Percentiles rank a stretch among this genome's conserved stretches.
These are phyloP conservation scores for Cocos nucifera DNA, from an alignment of 176 grass and related monocot genomes.

Conservation along the genomic window DNA sequence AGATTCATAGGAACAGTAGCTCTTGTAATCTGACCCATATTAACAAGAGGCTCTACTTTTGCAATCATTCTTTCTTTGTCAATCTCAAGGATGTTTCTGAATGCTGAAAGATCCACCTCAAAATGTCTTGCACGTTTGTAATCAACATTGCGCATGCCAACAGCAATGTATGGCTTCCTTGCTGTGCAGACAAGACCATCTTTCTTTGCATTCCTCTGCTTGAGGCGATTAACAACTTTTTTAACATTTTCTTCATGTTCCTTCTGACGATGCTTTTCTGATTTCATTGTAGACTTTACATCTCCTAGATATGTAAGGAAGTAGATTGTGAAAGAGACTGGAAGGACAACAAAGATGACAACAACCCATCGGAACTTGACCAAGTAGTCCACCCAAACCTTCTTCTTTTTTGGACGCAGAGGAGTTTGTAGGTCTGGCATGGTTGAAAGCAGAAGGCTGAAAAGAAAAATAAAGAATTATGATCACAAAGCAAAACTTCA, in stretches of 20 bases:
- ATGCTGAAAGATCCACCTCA: conserved; percentile 79
- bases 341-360: conserved; percentile 76
- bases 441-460: too few relatives aligned
- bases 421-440: conserved; percentile 66
- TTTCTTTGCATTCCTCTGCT: conserved; percentile 81
- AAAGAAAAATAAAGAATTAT: too few relatives aligned
- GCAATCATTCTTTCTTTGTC: conserved; percentile 76
- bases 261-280: conserved; percentile 60
- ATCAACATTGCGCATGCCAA: conserved; percentile 93
- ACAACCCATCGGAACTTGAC: conserved; percentile 81
- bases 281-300: conserved; percentile 66
- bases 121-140: conserved; percentile 84
- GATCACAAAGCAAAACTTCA: too few relatives aligned
- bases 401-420: conserved; percentile 64
- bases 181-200: conserved; percentile 92
- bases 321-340: conserved; percentile 57
- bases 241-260: conserved; percentile 69
- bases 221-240: conserved; percentile 71
- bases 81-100: conserved; percentile 78
- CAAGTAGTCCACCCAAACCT: conserved; percentile 59
- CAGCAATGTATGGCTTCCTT: conserved; percentile 78
- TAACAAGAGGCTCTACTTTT: conserved; percentile 79
- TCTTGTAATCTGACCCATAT: conserved; percentile 84
- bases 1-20: conserved; percentile 82
- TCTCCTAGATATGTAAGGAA: conserved; percentile 55